Evolutionary conservation across 345 rosid genomes (phyloP).

Genomic region (Toxicodendron radicans): DNA sequence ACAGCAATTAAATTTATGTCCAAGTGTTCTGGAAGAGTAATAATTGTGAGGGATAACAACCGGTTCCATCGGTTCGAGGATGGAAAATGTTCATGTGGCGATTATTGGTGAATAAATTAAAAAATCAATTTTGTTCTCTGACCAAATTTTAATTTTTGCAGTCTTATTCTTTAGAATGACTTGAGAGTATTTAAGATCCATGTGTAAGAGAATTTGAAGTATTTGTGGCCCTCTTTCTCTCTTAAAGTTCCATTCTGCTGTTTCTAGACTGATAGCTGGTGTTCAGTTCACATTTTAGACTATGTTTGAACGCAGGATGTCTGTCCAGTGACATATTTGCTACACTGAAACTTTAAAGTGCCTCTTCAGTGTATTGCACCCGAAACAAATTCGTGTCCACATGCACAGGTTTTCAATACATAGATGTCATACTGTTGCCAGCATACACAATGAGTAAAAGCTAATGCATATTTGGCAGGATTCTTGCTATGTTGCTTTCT

Average conservation of each 20-base stretch:
- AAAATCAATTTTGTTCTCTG: slow-evolving; percentile 12
- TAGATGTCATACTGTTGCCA: background rate
- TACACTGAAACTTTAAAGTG: background rate
- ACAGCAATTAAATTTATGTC: slow-evolving; percentile 83
- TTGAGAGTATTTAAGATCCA: background rate
- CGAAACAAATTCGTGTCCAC: no score
- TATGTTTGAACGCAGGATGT: background rate
- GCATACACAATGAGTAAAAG: background rate
- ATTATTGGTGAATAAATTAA: slow-evolving; percentile 65
- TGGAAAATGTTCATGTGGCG: slow-evolving; percentile 87
- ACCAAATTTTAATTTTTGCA: slow-evolving; percentile 1
- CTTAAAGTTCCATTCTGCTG: background rate
- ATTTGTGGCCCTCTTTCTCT: background rate
- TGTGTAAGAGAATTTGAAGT: background rate
- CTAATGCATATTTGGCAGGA: background rate
- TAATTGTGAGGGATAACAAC: slow-evolving; percentile 81
- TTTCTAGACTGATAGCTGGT: background rate
- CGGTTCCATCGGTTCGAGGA: slow-evolving; percentile 81
- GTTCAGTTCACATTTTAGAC: no score
- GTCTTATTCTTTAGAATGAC: background rate
- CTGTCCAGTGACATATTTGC: background rate
- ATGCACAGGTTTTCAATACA: background rate
- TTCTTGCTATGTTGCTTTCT: background rate
- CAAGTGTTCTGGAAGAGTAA: slow-evolving; percentile 67
- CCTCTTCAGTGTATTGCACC: no score